Evolutionary conservation across 2,329 filamentous ascomycete species (phyloP), one percentile per base, ranked within the genome.

Genomic region (Pseudogymnoascus sp.): DNA sequence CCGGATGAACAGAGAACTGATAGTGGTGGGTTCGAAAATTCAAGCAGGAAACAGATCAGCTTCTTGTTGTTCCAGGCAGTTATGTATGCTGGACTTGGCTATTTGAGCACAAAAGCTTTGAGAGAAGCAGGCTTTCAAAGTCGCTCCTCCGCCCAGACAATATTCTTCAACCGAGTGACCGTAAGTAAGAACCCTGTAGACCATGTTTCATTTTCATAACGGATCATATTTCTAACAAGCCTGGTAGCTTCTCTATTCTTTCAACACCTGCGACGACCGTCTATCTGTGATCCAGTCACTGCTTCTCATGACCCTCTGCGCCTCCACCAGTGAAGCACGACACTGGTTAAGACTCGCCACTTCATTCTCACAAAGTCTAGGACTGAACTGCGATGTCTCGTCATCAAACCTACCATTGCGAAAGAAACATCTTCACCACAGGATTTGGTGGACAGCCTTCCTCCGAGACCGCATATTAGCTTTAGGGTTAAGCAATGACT

Each of bases 21-120:
- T 51, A 51, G 45, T 28, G 14, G 2, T 51, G 6, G 0, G 45
- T 16, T 51, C 45, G 14, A 51, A 28, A 51, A 28, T 28, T 28
- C 23, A 21, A 10, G n/a, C 16, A 23, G 28, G 41, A 37, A 37
- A 4, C 41, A 64, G 34, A 69, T 69, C 14, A 64, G 36, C 13
- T 54, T 71, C 13, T 64, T 71, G 25, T 60, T 71, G 10, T 70
- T 70, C 31, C 69, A 71, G 51, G 68, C 67, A 19, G 65, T 70
- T 8, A 66, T 71, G 66, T 70, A 67, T 63, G 68, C 69, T 48
- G 69, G 63, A 16, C 63, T 64, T 25, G 62, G 62, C 14, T 66
- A 62, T 64, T 64, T 70, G 6, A 45, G 57, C 14, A 41, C 62
- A 23, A 62, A 63, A 7, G 25, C 25, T 31, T 45, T 71, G 39